Evolutionary conservation across 2,329 filamentous ascomycete genomes (phyloP), one percentile per base, ranked within the genome.

Genomic region (Ophiostoma sp.): DNA sequence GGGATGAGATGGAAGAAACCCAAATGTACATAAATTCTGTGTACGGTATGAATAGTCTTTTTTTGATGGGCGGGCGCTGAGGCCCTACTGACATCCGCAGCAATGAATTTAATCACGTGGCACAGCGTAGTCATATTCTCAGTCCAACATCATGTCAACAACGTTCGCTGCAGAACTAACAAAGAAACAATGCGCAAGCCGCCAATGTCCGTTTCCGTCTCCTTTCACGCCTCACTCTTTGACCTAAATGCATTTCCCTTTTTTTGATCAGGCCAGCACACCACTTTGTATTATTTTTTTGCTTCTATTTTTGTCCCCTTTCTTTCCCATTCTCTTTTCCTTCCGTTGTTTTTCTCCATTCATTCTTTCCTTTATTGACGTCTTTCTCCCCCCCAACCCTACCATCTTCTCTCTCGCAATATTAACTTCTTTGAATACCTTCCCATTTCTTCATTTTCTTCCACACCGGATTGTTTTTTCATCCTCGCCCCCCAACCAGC

Each of bases 41-140:
- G 39, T 12, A 7, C 39, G 9, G 39, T 42, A 42, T 12, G 39
- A 42, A 12, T 42, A 42, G 11, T 12, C 36, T 42, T 42, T 42
- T 42, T 42, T 42, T 7, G 39, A 42, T 9, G 9, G 39, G 36
- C 36, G 36, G n/a, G n/a, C n/a, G n/a, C n/a, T n/a, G 39, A 42
- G 39, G 39, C 39, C 9, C 39, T 42, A n/a, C n/a, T n/a, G n/a
- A n/a, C n/a, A n/a, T n/a, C n/a, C n/a, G n/a, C n/a, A n/a, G n/a
- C n/a, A n/a, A n/a, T n/a, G n/a, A n/a, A n/a, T 39, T 69, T 36
- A 19, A 36, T 63, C 5, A 22, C 55, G 25, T 57, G 25, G 8
- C 11, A 64, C 6, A 19, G 59, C 5, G 22, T 63, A 63, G 59
- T 63, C 59, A 63, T 63, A 63, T 63, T 63, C 59, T 63, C 31